A percentile compares a stretch with the other conserved stretches of the same genome.
Evolutionary conservation across 768 basidiomycete species (phyloP).

Genomic region (Omphalotus guepiniiformis): DNA sequence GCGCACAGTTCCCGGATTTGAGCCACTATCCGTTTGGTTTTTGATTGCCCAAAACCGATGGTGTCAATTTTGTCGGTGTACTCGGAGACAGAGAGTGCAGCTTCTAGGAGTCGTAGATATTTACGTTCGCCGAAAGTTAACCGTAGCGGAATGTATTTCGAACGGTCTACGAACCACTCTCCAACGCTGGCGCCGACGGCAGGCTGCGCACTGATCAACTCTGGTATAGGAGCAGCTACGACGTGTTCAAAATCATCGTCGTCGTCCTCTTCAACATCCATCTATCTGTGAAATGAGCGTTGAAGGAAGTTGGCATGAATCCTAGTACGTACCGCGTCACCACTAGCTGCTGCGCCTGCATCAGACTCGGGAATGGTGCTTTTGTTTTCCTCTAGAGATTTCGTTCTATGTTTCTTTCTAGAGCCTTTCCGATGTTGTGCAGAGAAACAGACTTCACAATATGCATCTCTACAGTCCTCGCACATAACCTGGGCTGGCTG

Average conservation of each 20-base stretch:
- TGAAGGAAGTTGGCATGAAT: not conserved
- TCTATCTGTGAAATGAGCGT: conserved; percentile 25
- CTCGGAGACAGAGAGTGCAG: conserved; percentile 79
- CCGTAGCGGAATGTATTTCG: conserved; percentile 78
- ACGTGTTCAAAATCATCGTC: conserved; percentile 42
- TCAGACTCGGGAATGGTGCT: not conserved
- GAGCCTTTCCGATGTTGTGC: conserved; percentile 82
- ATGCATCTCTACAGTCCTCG: conserved; percentile 66
- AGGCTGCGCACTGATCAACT: conserved; percentile 54
- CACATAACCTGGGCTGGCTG: conserved; percentile 78
- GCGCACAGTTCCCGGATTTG: conserved; percentile 87
- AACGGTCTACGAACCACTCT: conserved; percentile 82
- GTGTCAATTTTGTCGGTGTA: conserved; percentile 92
- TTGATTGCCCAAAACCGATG: conserved; percentile 69
- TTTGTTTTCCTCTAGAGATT: conserved; percentile 30
- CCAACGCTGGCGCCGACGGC: conserved; percentile 58
- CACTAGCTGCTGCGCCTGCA: conserved; percentile 8
- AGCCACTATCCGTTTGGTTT: conserved; percentile 82
- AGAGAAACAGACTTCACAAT: conserved; percentile 84
- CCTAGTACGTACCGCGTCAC: conserved; percentile 27
- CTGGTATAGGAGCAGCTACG: conserved; percentile 23
- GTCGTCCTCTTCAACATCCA: conserved; percentile 41
- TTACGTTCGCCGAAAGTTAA: conserved; percentile 74
- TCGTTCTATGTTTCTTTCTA: conserved; percentile 58
- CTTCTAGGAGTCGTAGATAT: conserved; percentile 79